Conservation (phyloP, 345 rosid genomes). For the Pistacia vera region DNA sequence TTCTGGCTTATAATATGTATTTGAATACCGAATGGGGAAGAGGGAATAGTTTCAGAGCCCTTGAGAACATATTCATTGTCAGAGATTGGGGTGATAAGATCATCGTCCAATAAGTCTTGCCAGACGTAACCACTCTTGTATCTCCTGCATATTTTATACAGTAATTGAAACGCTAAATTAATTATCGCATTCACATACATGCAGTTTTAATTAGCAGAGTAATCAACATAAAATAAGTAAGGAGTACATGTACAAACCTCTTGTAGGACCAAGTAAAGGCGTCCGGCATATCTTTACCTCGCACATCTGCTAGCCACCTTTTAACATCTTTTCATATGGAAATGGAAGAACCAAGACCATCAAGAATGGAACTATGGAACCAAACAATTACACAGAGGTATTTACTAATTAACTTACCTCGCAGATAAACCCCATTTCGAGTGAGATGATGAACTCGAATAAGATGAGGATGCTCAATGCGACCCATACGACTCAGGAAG, state of each 20-base stretch:
- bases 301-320: slow-evolving; percentile 67
- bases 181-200: neutral
- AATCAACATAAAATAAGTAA: no score
- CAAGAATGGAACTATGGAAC: neutral
- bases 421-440: slow-evolving; percentile 56
- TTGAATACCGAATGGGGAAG: neutral
- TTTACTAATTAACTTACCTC: slow-evolving; percentile 39
- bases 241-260: slow-evolving; percentile 36
- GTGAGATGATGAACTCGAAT: slow-evolving; percentile 55
- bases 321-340: slow-evolving; percentile 49
- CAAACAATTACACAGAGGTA: neutral
- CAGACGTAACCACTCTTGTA: slow-evolving; percentile 70
- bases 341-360: neutral
- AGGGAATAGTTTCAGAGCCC: slow-evolving; percentile 54
- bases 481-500: slow-evolving; percentile 60
- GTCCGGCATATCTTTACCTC: slow-evolving; percentile 72
- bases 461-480: slow-evolving; percentile 77
- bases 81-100: slow-evolving; percentile 72
- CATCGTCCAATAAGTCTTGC: slow-evolving; percentile 78
- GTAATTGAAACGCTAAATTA: neutral
- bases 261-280: slow-evolving; percentile 77
- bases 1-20: no score
- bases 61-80: slow-evolving; percentile 75
- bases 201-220: neutral
- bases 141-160: slow-evolving; percentile 39